phyloP scores from a whole-genome alignment of 768 basidiomycete genomes.

The Rhizopogon rudus region DNA sequence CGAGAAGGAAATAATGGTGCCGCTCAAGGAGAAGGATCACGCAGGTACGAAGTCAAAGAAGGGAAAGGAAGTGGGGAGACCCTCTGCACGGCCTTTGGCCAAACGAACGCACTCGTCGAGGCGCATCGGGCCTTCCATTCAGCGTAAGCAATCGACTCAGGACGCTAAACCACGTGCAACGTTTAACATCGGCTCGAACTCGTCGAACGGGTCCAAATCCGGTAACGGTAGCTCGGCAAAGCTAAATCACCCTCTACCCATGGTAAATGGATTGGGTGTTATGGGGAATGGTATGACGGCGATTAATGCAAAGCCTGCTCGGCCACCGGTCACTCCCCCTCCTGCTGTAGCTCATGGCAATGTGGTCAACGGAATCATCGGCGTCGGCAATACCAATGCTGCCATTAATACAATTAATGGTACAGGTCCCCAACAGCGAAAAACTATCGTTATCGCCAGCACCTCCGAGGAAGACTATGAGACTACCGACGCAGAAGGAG shows the following conservation, averaged over 20 bases:
- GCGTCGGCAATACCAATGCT: conserved; percentile 7
- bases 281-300: neutral
- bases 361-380: conserved; percentile 7
- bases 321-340: neutral
- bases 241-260: conserved; percentile 7
- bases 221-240: conserved; percentile 17
- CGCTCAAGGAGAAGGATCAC: conserved; percentile 11
- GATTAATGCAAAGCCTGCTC: neutral
- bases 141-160: conserved; percentile 21
- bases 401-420: conserved; percentile 16
- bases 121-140: conserved; percentile 23
- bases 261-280: conserved; percentile 9
- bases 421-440: conserved; percentile 25
- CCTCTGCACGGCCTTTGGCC: conserved; percentile 19
- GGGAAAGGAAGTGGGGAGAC: conserved; percentile 28
- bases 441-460: conserved; percentile 43
- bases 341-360: conserved; percentile 8
- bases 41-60: conserved; percentile 19
- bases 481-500: conserved; percentile 52
- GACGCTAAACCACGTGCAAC: conserved; percentile 21
- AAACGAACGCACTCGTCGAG: conserved; percentile 26
- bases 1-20: conserved; percentile 15
- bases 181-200: conserved; percentile 59
- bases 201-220: conserved; percentile 42
- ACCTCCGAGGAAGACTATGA: conserved; percentile 44